A percentile compares a stretch with the other conserved stretches of the same genome.
Evolutionary conservation across 1,284 basidiomycete species (phyloP).

Genomic region (Phellopilus nigrolimitatus): DNA sequence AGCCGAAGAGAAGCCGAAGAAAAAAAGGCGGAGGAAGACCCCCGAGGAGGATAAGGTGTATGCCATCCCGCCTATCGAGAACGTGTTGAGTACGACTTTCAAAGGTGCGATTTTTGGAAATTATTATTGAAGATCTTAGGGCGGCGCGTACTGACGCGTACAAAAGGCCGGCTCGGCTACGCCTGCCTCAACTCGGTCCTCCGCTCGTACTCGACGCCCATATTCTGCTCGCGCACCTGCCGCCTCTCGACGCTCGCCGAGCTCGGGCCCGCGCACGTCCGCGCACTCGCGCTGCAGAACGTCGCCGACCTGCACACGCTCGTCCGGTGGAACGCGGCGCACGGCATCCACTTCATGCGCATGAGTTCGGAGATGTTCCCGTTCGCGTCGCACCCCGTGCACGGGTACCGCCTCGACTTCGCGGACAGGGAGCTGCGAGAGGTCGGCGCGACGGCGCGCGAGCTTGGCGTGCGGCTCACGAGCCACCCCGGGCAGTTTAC

Average conservation of each 20-base stretch:
- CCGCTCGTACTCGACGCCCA: constrained; percentile 59
- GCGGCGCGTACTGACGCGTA: constrained; percentile 16
- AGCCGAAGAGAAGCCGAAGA: constrained; percentile 26
- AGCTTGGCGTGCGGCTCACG: constrained; percentile 78
- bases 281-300: constrained; percentile 64
- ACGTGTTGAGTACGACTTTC: constrained; percentile 55
- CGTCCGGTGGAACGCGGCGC: constrained; percentile 83
- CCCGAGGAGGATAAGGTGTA: constrained; percentile 57
- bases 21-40: constrained; percentile 38
- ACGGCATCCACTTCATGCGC: constrained; percentile 77
- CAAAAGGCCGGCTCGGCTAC: constrained; percentile 61
- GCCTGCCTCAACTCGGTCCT: constrained; percentile 85
- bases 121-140: constrained; percentile 20
- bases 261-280: constrained; percentile 17
- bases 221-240: constrained; percentile 76
- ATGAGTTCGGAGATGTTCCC: constrained; percentile 91
- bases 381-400: constrained; percentile 76
- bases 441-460: constrained; percentile 71
- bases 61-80: constrained; percentile 65
- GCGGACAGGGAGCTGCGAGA: constrained; percentile 49
- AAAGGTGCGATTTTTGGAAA: constrained; percentile 39
- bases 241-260: constrained; percentile 32
- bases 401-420: constrained; percentile 78
- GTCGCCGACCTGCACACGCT: constrained; percentile 64
- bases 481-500: constrained; percentile 87